These are phyloP conservation scores for Zangia roseola DNA, from an alignment of 768 basidiomycete genomes.

Conservation along the genomic window DNA sequence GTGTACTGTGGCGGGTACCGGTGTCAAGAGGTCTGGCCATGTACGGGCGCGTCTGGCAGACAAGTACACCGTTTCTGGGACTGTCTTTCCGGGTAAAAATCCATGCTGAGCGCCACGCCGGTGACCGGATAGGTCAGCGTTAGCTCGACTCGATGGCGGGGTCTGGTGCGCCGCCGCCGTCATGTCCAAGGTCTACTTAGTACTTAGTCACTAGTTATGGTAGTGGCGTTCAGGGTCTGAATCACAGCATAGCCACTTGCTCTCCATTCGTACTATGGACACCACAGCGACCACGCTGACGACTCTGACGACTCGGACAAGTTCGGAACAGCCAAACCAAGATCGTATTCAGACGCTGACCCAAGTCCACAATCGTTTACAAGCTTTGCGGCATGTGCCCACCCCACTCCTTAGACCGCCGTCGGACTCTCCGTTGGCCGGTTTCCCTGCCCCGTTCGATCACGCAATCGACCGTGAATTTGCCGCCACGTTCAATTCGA, in stretches of 20 bases:
- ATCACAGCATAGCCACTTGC: constrained; percentile 19
- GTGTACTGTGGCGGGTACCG: too few species aligned
- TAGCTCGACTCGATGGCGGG: too few species aligned
- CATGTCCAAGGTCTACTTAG: background rate
- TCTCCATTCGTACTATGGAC: background rate
- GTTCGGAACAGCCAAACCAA: constrained; percentile 24
- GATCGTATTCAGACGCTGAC: constrained; percentile 47
- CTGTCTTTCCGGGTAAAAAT: too few species aligned
- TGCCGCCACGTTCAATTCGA: constrained; percentile 26
- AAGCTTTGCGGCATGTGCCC: constrained; percentile 47
- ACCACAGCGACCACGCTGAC: background rate
- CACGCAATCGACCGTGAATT: constrained; percentile 28
- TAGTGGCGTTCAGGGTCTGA: background rate
- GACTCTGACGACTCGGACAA: background rate
- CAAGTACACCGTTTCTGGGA: too few species aligned
- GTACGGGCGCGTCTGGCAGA: too few species aligned
- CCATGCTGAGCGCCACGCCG: constrained; percentile 11
- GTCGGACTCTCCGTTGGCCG: constrained; percentile 18
- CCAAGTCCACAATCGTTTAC: constrained; percentile 45
- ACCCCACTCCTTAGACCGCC: constrained; percentile 43
- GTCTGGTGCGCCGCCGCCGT: constrained; percentile 1
- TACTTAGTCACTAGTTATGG: too few species aligned
- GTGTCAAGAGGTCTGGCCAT: too few species aligned
- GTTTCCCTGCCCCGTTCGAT: constrained; percentile 29
- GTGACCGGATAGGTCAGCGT: background rate